These are phyloP conservation scores for Trichoderma harzianum DNA, from an alignment of 2,329 filamentous ascomycete genomes.

Conservation along the genomic window DNA sequence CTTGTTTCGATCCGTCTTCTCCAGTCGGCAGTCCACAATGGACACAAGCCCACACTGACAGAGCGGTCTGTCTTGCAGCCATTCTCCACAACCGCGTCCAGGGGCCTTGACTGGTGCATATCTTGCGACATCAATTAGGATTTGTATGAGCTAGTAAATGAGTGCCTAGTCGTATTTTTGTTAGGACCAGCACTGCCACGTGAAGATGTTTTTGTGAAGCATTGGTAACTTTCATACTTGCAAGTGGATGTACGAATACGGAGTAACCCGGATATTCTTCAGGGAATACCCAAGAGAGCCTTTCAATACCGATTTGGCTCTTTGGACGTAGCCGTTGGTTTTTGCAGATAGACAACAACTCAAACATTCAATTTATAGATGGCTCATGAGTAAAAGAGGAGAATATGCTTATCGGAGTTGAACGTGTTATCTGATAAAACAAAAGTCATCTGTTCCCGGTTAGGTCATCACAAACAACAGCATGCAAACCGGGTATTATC, in stretches of 20 bases:
- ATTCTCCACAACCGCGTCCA: not conserved
- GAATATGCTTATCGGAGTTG: not conserved
- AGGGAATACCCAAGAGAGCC: not conserved
- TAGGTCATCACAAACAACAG: not conserved
- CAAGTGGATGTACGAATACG: not conserved
- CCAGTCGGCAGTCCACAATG: not conserved
- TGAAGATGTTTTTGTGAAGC: not conserved
- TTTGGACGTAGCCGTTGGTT: not conserved
- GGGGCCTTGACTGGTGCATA: conserved; percentile 28
- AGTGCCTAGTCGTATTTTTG: not conserved
- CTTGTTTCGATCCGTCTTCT: not conserved
- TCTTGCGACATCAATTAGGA: not conserved
- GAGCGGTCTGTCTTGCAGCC: conserved; percentile 13
- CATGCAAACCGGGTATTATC: not conserved
- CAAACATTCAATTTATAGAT: not conserved
- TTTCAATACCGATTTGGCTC: not conserved
- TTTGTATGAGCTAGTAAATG: not conserved
- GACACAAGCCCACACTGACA: not conserved
- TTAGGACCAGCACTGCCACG: not conserved
- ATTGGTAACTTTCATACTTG: not conserved
- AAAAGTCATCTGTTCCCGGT: not conserved
- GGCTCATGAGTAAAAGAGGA: not conserved
- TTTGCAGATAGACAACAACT: not conserved
- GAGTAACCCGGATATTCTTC: not conserved
- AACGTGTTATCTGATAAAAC: not conserved